Percentiles rank a stretch among this genome's conserved stretches.
Evolutionary conservation across 306 rosid genomes (phyloP).

Genomic region (Erythrophleum fordii): DNA sequence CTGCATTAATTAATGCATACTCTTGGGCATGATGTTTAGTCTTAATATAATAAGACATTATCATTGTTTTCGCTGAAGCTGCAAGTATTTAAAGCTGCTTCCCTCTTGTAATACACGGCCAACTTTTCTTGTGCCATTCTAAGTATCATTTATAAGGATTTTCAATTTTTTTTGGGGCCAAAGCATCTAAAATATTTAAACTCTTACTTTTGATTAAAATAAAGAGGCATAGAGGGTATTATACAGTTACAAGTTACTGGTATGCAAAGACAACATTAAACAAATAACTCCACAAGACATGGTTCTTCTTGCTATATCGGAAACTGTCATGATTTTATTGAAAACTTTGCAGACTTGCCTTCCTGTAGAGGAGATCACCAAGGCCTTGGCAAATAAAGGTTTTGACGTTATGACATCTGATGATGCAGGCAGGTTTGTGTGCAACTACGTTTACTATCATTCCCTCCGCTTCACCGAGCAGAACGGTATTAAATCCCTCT

Average conservation of each 20-base stretch:
- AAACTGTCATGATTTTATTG: constrained; percentile 23
- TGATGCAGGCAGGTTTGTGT: constrained; percentile 95
- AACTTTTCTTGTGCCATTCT: not conserved
- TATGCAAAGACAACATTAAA: not conserved
- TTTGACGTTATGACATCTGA: constrained; percentile 83
- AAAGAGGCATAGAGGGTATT: constrained; percentile 7
- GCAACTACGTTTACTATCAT: constrained; percentile 98
- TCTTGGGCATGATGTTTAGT: constrained; percentile 17
- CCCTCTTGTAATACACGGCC: not conserved
- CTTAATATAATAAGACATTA: not conserved
- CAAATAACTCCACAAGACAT: constrained; percentile 3
- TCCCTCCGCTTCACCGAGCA: constrained; percentile 88
- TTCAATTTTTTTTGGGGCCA: not conserved
- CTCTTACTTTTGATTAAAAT: not conserved
- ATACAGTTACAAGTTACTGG: not conserved
- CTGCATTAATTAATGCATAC: constrained; percentile 5
- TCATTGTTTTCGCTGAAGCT: not conserved
- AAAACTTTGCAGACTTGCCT: constrained; percentile 68
- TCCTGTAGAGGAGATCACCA: constrained; percentile 82
- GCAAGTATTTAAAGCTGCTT: not conserved
- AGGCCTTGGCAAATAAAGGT: constrained; percentile 76
- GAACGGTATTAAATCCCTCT: constrained; percentile 72
- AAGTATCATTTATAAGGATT: not conserved
- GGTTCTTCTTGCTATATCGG: not conserved
- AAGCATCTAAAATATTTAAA: not conserved